A percentile compares a stretch with the other conserved stretches of the same genome.
These are phyloP conservation scores for Mortierella sp. DNA, from an alignment of 371 early-diverging fungal species.

Conservation along the genomic window DNA sequence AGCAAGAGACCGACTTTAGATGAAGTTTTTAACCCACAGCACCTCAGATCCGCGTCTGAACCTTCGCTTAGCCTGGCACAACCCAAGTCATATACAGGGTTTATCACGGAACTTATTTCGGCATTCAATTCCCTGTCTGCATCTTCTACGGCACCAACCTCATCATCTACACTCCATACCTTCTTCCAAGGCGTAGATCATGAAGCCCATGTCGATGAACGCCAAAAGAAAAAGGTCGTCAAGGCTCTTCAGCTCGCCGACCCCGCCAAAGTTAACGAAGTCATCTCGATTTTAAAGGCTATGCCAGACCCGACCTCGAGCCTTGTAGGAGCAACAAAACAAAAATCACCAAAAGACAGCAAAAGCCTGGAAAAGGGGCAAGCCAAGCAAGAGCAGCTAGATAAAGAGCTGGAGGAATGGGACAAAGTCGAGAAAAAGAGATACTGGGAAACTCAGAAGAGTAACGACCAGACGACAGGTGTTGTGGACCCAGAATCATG, in stretches of 20 bases:
- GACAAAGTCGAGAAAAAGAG: slow-evolving; percentile 34
- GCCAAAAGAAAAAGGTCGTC: slow-evolving; percentile 43
- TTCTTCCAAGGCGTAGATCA: slow-evolving; percentile 42
- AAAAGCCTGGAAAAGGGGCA: neutral
- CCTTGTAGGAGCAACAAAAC: neutral
- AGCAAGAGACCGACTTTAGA: slow-evolving; percentile 2
- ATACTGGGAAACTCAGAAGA: slow-evolving; percentile 27
- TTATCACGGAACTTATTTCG: slow-evolving; percentile 35
- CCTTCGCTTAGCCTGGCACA: neutral
- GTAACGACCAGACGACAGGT: slow-evolving; percentile 48
- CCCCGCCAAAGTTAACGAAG: slow-evolving; percentile 42
- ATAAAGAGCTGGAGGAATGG: slow-evolving; percentile 40
- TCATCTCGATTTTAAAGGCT: slow-evolving; percentile 51
- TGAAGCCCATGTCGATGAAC: slow-evolving; percentile 23
- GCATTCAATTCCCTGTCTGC: slow-evolving; percentile 41
- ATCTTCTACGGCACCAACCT: slow-evolving; percentile 21
- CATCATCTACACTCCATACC: slow-evolving; percentile 26
- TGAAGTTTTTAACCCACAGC: slow-evolving; percentile 10
- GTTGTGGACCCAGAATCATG: slow-evolving; percentile 24
- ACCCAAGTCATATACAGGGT: slow-evolving; percentile 24
- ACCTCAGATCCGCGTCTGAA: slow-evolving; percentile 16
- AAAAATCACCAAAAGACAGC: neutral
- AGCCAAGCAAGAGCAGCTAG: slow-evolving; percentile 13
- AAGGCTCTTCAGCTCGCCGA: slow-evolving; percentile 50
- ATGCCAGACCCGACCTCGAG: slow-evolving; percentile 55